Conservation (phyloP, 495 filamentous ascomycete species). For the Penicillium desertorum region DNA sequence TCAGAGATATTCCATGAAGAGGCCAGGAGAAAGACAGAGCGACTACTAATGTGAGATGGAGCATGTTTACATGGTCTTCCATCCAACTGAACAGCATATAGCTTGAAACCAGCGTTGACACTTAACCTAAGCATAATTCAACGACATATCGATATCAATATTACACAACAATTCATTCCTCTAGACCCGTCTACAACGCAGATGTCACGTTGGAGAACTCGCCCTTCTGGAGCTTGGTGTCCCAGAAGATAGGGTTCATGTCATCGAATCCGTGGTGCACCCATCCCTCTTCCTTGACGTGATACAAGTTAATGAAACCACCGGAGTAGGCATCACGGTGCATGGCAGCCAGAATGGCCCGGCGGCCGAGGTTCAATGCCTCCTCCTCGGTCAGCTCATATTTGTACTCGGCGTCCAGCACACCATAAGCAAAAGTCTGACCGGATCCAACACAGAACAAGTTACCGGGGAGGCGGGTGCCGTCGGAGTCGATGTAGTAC, state of each 20-base stretch:
- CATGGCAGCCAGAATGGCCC: constrained; percentile 94
- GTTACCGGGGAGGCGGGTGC: constrained; percentile 87
- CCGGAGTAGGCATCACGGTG: constrained; percentile 97
- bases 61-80: neutral
- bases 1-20: neutral
- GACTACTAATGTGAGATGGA: neutral
- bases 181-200: constrained; percentile 50
- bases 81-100: neutral
- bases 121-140: constrained; percentile 17
- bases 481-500: constrained; percentile 99
- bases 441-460: constrained; percentile 97
- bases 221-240: constrained; percentile 95
- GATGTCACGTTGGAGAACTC: constrained; percentile 97
- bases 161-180: constrained; percentile 20
- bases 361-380: constrained; percentile 82
- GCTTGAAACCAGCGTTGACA: constrained; percentile 12
- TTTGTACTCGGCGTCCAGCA: constrained; percentile 89
- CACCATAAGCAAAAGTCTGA: constrained; percentile 98
- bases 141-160: constrained; percentile 20
- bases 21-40: neutral
- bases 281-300: constrained; percentile 98
- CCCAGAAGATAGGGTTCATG: constrained; percentile 97
- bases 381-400: constrained; percentile 85
- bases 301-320: constrained; percentile 97
- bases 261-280: constrained; percentile 96